Base-by-base conservation (phyloP, 2,329 filamentous ascomycete genomes). In the Macroventuria anomochaeta region DNA sequence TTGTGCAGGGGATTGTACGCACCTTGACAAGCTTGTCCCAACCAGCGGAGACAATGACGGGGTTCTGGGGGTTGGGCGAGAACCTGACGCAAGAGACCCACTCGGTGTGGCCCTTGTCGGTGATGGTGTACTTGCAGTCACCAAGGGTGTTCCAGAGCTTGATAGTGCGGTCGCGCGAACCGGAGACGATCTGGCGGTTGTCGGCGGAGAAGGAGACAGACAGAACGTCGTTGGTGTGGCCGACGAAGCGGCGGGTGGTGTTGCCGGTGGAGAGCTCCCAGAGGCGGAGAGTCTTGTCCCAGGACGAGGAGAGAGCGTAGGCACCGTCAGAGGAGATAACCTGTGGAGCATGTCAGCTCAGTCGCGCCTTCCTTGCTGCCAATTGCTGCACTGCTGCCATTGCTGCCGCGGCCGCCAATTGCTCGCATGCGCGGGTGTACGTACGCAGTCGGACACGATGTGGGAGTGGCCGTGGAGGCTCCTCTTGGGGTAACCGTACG, bases 21-120 rank as follows among this genome's bases (percentile, higher is more conserved):
- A 99, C 95, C 95, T 99, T 99, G 80, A 99, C 95, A 73, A 97
- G 89, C 88, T 97, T 99, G 86, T 99, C 95, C 95, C 95, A 99
- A 75, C 93, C 93, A 81, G 89, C 88, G 79, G 90, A 96, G 79
- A 99, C 95, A 79, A 99, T 99, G 80, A 99, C 95, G 71, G 95
- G 93, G 89, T 97, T 99, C 86, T 97, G 93, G 76, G 95, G 95
- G 88, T 99, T 99, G 78, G 95, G 95, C 83, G 90, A 96, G 90
- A 99, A 99, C 81, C 95, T 90, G 72, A 99, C 95, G 85, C 93
- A 97, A 63, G 93, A 97, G 72, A 96, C 95, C 95, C 95, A 99
- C 83, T 99, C 95, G 81, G 91, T 91, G 87, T 99, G 95, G 79
- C 95, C 95, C 90, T 99, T 99, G 80, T 99, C 95, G 82, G 91